Percentiles rank a stretch among this genome's conserved stretches.
Conservation (phyloP, 257 asterid species). For the Rauvolfia tetraphylla region DNA sequence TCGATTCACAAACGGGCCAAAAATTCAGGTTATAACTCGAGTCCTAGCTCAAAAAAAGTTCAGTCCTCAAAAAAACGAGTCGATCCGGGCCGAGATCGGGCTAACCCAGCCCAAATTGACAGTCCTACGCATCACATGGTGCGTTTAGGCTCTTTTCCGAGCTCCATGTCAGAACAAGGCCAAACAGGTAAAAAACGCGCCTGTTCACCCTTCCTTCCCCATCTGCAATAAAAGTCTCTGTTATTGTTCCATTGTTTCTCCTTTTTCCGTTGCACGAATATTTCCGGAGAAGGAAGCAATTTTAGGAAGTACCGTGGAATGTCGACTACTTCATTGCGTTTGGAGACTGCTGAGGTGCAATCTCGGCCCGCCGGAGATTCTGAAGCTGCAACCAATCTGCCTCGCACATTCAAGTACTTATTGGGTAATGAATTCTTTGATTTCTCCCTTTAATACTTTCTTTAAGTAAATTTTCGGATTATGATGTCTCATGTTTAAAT, state of each 20-base stretch:
- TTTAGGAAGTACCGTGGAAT: background rate
- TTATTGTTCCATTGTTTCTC: no score
- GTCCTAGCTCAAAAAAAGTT: no score
- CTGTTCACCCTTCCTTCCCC: background rate
- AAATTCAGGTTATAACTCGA: no score
- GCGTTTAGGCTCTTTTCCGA: no score
- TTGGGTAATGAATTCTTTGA: slow-evolving; percentile 40
- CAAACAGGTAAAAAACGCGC: no score
- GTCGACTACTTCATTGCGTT: slow-evolving; percentile 5
- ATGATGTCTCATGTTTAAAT: background rate
- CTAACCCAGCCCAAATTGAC: no score
- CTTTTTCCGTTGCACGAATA: background rate
- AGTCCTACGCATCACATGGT: no score
- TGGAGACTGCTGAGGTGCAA: slow-evolving; percentile 6
- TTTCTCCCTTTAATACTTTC: background rate
- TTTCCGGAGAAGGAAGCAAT: background rate
- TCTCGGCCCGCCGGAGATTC: slow-evolving; percentile 16
- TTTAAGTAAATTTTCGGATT: background rate
- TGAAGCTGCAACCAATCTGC: slow-evolving; percentile 50
- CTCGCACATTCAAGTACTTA: slow-evolving; percentile 73
- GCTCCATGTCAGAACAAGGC: no score
- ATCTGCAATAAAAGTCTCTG: no score
- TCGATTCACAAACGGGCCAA: no score
- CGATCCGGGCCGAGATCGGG: no score
- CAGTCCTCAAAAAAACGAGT: no score